Evolutionary conservation across 768 basidiomycete genomes (phyloP).

Genomic region (Xanthoconium purpureum): DNA sequence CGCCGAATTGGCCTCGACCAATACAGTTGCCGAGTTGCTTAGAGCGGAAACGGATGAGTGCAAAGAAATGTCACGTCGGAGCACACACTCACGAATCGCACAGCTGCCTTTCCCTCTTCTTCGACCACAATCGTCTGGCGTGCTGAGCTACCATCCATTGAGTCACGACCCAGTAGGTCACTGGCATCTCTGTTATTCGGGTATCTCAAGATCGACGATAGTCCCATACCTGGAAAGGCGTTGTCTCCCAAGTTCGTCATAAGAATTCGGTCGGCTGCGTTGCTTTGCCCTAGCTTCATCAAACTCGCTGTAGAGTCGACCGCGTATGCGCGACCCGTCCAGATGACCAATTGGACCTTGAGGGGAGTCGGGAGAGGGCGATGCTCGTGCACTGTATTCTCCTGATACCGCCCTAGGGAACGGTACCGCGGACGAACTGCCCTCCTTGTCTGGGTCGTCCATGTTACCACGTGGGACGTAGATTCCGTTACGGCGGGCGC

Average conservation of each 20-base stretch:
- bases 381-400: constrained; percentile 38
- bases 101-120: constrained; percentile 77
- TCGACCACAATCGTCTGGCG: constrained; percentile 70
- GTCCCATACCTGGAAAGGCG: constrained; percentile 68
- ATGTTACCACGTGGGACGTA: constrained; percentile 41
- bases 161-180: constrained; percentile 60
- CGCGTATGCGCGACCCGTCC: constrained; percentile 42
- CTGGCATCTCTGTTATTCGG: constrained; percentile 55
- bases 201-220: constrained; percentile 61
- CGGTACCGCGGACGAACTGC: constrained; percentile 47
- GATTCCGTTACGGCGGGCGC: constrained; percentile 45
- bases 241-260: constrained; percentile 62
- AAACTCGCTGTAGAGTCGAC: constrained; percentile 73
- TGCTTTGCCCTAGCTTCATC: constrained; percentile 53
- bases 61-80: background rate
- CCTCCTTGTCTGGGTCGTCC: constrained; percentile 35
- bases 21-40: constrained; percentile 99
- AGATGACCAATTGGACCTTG: constrained; percentile 26
- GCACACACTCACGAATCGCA: constrained; percentile 69
- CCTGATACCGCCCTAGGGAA: constrained; percentile 62
- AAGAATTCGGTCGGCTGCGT: constrained; percentile 60
- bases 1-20: constrained; percentile 94
- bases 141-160: constrained; percentile 60
- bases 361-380: constrained; percentile 39
- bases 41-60: constrained; percentile 9